These are phyloP conservation scores for Barbarea vulgaris DNA, from an alignment of 345 rosid genomes.

Conservation along the genomic window DNA sequence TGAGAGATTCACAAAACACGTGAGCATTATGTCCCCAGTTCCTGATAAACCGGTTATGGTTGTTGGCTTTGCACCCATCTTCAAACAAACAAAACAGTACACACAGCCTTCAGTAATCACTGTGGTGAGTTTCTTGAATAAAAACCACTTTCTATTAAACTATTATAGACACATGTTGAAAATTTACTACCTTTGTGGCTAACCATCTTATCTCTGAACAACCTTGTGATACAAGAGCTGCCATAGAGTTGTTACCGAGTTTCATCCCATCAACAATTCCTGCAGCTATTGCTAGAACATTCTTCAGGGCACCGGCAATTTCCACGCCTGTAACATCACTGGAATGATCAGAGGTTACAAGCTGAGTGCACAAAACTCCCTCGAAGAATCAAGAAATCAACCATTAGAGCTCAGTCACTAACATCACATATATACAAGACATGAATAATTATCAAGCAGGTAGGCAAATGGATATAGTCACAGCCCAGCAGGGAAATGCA, in stretches of 20 bases:
- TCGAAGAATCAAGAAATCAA: constrained; percentile 3
- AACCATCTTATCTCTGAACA: constrained; percentile 95
- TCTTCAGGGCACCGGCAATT: constrained; percentile 94
- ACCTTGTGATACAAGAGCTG: constrained; percentile 95
- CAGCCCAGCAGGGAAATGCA: background rate
- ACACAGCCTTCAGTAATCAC: background rate
- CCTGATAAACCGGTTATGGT: constrained; percentile 92
- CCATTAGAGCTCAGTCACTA: constrained; percentile 19
- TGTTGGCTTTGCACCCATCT: constrained; percentile 96
- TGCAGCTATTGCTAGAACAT: constrained; percentile 93
- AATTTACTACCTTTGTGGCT: constrained; percentile 74
- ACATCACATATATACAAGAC: background rate
- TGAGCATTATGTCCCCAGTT: constrained; percentile 95
- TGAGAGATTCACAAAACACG: constrained; percentile 93
- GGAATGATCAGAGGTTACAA: constrained; percentile 77
- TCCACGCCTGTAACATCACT: constrained; percentile 98
- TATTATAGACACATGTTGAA: background rate
- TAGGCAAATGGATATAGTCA: background rate
- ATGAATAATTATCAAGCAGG: constrained; percentile 20
- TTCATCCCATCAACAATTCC: constrained; percentile 95
- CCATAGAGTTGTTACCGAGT: constrained; percentile 97
- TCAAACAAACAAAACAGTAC: constrained; percentile 12
- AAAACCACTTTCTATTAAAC: background rate
- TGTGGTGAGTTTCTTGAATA: background rate
- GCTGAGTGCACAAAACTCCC: constrained; percentile 49